A percentile compares a stretch with the other conserved stretches of the same genome.
Conservation (phyloP, 495 filamentous ascomycete genomes). For the Xylaria scruposa region DNA sequence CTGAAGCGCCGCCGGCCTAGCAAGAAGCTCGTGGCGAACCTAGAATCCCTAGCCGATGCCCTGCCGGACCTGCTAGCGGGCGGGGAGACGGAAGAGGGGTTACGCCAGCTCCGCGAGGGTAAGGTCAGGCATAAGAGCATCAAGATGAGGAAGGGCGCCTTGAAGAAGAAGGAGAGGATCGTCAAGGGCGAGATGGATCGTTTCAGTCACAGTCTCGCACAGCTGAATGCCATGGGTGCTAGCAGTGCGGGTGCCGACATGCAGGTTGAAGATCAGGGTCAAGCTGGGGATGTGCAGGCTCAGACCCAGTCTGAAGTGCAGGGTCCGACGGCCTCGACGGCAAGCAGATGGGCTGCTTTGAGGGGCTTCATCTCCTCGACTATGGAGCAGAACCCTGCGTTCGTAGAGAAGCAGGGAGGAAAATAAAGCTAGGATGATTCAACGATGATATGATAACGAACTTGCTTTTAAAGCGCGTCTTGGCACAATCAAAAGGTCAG, state of each 20-base stretch:
- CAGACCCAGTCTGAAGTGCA: constrained; percentile 28
- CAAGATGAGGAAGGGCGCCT: constrained; percentile 73
- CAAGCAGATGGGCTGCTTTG: constrained; percentile 71
- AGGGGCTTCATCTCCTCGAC: constrained; percentile 73
- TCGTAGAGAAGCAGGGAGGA: constrained; percentile 44
- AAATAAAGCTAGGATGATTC: constrained; percentile 20
- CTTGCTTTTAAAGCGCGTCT: not conserved
- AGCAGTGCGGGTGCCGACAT: constrained; percentile 12
- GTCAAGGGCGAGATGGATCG: constrained; percentile 79
- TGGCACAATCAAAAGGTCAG: constrained; percentile 4
- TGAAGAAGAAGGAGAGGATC: constrained; percentile 81
- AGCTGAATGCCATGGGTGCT: constrained; percentile 56
- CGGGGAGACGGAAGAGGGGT: constrained; percentile 43
- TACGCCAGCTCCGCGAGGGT: constrained; percentile 46
- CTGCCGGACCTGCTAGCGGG: constrained; percentile 63
- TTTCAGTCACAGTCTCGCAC: constrained; percentile 81
- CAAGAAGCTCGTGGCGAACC: constrained; percentile 78
- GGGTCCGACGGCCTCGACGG: constrained; percentile 46
- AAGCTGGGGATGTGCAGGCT: constrained; percentile 21
- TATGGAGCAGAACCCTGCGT: constrained; percentile 75
- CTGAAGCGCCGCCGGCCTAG: constrained; percentile 68
- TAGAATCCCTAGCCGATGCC: constrained; percentile 79
- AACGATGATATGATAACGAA: constrained; percentile 8
- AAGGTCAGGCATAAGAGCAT: constrained; percentile 73
- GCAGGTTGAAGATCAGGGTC: constrained; percentile 21